These are phyloP conservation scores for Cercospora nicotianae DNA, from an alignment of 2,329 filamentous ascomycete genomes.

Conservation along the genomic window DNA sequence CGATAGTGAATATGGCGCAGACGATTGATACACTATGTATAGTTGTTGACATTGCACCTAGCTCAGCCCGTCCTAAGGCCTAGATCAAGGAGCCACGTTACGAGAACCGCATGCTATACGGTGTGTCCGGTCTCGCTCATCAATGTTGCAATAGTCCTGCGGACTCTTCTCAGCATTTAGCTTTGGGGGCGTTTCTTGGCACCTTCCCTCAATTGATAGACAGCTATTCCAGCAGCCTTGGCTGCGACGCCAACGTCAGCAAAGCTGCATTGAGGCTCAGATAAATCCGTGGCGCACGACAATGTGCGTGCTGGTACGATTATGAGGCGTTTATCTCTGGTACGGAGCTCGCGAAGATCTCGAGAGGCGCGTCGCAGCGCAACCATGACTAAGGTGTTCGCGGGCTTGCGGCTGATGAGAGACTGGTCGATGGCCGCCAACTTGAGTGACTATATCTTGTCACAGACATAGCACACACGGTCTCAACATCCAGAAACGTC, in stretches of 20 bases:
- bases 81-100: background rate
- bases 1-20: background rate
- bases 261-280: background rate
- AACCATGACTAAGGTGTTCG: background rate
- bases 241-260: background rate
- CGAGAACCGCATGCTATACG: background rate
- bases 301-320: background rate
- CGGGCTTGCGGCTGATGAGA: background rate
- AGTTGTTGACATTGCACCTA: background rate
- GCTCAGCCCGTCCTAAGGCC: background rate
- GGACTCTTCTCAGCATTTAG: background rate
- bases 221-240: background rate
- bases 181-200: background rate
- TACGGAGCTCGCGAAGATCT: background rate
- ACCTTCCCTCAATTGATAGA: background rate
- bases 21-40: background rate
- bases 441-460: background rate
- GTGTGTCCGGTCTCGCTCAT: background rate
- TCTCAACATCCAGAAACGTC: background rate
- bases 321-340: background rate
- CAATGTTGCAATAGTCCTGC: background rate
- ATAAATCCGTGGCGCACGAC: background rate
- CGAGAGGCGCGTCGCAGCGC: background rate
- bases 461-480: background rate
- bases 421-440: too few relatives aligned